Percentiles rank a stretch among this genome's conserved stretches.
These are phyloP conservation scores for Alternaria solani DNA, from an alignment of 2,329 filamentous ascomycete genomes.

Conservation along the genomic window DNA sequence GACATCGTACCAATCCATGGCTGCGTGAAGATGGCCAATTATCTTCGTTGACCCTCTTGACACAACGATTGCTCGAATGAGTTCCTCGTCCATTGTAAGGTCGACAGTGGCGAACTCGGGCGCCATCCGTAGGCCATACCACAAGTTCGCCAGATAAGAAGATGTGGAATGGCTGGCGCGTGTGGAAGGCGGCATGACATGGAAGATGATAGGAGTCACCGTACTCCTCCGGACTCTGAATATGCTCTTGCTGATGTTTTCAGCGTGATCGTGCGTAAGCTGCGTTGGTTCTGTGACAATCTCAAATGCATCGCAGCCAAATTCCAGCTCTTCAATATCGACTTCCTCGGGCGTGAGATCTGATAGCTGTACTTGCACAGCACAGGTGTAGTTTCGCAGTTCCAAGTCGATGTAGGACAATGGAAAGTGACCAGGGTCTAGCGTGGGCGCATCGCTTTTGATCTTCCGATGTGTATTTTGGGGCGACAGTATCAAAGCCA, in stretches of 20 bases:
- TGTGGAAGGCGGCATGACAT: conserved; percentile 41
- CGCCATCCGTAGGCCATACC: conserved; percentile 69
- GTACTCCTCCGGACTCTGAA: conserved; percentile 68
- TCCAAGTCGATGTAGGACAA: conserved; percentile 68
- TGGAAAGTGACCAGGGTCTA: conserved; percentile 68
- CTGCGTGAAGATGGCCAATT: conserved; percentile 64
- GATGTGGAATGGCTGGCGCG: conserved; percentile 31
- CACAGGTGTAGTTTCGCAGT: conserved; percentile 70
- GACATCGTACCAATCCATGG: conserved; percentile 64
- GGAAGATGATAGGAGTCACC: conserved; percentile 58
- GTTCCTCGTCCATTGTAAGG: conserved; percentile 62
- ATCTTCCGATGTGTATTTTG: conserved; percentile 50
- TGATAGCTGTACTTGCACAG: conserved; percentile 68
- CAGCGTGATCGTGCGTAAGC: conserved; percentile 32
- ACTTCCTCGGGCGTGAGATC: conserved; percentile 62
- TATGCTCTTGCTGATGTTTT: conserved; percentile 65
- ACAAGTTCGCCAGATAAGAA: conserved; percentile 64
- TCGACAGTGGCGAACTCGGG: conserved; percentile 69
- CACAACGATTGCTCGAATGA: conserved; percentile 61
- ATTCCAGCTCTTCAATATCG: conserved; percentile 71
- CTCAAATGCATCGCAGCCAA: conserved; percentile 72
- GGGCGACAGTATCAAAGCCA: conserved; percentile 66
- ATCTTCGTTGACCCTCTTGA: conserved; percentile 66
- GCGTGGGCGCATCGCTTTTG: conserved; percentile 55
- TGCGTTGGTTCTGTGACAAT: conserved; percentile 59